Evolutionary conservation across 768 basidiomycete genomes (phyloP), one percentile per base, ranked within the genome.

Genomic region (Mycena belliarum): DNA sequence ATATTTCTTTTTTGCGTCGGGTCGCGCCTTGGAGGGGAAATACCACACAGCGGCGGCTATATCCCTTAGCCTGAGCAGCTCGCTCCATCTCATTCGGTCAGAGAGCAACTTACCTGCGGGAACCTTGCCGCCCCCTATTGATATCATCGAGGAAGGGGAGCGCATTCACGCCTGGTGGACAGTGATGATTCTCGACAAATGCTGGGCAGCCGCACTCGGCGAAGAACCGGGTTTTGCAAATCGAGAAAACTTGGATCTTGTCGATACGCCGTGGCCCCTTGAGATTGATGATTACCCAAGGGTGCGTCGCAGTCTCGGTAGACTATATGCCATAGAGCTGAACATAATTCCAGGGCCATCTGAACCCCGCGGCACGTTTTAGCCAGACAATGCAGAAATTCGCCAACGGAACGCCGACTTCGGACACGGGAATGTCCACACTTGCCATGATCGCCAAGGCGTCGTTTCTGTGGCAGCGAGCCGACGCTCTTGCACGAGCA

Each of bases 1-100:
- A 2, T 75, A 76, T 52, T 86, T 82, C 63, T 82, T 86, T 66
- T 82, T 84, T 58, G 72, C 76, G 16, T 71, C 74, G 23, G 82
- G 79, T 23, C 73, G 83, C 21, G 65, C 75, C 16, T 68, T 84
- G 9, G 85, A 79, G 58, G 77, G 72, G 9, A 70, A 72, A 48
- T 76, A 75, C 57, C 75, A 82, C 70, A 59, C 79, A 64, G 46
- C 73, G 57, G 68, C 69, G 4, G 76, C 74, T 2, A 68, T 75
- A 6, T 73, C 76, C 0, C 70, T 75, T 8, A 63, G 66, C 1
- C 57, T 77, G 40, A 71, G 74, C 38, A 66, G 75, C 24, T 72
- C 71, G 8, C 60, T 84, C 23, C 73, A 82, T 55, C 69, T 69
- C 43, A 71, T 79, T 37, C 67, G 71, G 33, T 49, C 51, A 41